Conservation (phyloP, 2,329 filamentous ascomycete genomes). For the Ophiognomonia clavigignenti-juglandacearum region DNA sequence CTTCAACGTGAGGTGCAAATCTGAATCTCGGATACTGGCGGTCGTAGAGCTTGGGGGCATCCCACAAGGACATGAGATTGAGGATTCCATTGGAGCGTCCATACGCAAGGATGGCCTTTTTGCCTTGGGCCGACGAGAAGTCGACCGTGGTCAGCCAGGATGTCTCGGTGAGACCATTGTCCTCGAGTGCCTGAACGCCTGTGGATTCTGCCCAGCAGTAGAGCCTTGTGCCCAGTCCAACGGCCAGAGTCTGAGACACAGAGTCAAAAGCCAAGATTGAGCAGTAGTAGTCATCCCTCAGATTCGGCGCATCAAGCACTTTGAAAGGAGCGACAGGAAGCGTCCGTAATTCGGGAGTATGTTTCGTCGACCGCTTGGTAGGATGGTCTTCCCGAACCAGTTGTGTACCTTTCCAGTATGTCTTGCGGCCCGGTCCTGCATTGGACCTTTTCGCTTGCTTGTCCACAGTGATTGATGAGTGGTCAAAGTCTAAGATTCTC, state of each 20-base stretch:
- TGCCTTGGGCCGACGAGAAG: slow-evolving; percentile 77
- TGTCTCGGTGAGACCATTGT: slow-evolving; percentile 40
- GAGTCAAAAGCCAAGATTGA: slow-evolving; percentile 81
- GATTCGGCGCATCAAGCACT: slow-evolving; percentile 81
- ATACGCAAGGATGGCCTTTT: slow-evolving; percentile 76
- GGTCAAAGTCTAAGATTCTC: slow-evolving; percentile 57
- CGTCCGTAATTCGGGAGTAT: slow-evolving; percentile 30
- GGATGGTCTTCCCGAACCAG: slow-evolving; percentile 30
- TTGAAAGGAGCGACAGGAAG: slow-evolving; percentile 75
- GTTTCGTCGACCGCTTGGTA: slow-evolving; percentile 19
- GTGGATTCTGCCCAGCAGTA: slow-evolving; percentile 83
- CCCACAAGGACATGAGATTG: slow-evolving; percentile 71
- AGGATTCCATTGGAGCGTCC: slow-evolving; percentile 75
- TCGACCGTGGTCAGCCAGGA: slow-evolving; percentile 75
- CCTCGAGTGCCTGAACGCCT: slow-evolving; percentile 54
- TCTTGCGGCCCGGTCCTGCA: slow-evolving; percentile 22
- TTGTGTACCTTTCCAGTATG: slow-evolving; percentile 37
- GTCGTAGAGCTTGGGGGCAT: slow-evolving; percentile 28
- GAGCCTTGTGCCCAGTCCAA: slow-evolving; percentile 73
- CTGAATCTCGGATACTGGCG: slow-evolving; percentile 55
- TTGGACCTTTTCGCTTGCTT: slow-evolving; percentile 12
- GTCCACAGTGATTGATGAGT: slow-evolving; percentile 18
- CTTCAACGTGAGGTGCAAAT: slow-evolving; percentile 53
- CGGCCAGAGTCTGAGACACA: slow-evolving; percentile 70
- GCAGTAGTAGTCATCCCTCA: slow-evolving; percentile 97